phyloP scores from a whole-genome alignment of 441 rosid species.

The Aleurites moluccanus region DNA sequence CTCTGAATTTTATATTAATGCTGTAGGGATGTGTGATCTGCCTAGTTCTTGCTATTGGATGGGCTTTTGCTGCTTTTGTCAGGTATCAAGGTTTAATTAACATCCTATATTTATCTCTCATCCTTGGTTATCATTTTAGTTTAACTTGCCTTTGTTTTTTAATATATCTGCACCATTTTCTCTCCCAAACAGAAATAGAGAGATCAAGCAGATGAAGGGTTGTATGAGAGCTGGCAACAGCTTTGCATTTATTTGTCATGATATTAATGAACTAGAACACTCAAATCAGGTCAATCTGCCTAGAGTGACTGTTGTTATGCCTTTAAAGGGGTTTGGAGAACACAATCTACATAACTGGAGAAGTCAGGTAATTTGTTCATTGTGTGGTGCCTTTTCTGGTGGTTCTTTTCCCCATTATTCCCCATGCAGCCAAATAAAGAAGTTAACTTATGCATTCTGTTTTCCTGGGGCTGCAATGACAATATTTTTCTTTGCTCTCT shows the following conservation, averaged over 20 bases:
- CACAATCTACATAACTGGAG: conserved; percentile 96
- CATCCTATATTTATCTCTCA: conserved; percentile 9
- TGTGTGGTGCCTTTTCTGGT: conserved; percentile 5
- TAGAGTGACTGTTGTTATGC: conserved; percentile 83
- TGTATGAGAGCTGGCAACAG: conserved; percentile 75
- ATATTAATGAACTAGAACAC: conserved; percentile 84
- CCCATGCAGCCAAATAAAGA: not conserved
- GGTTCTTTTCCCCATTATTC: not conserved
- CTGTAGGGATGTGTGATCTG: conserved; percentile 83
- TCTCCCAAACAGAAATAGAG: conserved; percentile 72
- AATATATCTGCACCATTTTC: not conserved
- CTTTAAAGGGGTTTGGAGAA: conserved; percentile 95
- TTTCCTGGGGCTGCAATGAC: conserved; percentile 7
- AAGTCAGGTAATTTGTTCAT: conserved; percentile 67
- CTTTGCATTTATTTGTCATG: conserved; percentile 84
- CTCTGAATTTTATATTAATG: conserved; percentile 18
- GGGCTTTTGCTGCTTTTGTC: conserved; percentile 87
- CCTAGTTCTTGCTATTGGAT: conserved; percentile 83
- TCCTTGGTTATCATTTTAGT: conserved; percentile 19
- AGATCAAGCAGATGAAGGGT: conserved; percentile 66
- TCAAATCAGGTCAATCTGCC: conserved; percentile 78
- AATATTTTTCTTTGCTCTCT: not conserved
- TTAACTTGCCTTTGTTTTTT: conserved; percentile 16
- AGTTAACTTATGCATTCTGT: not conserved
- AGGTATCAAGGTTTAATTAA: conserved; percentile 51